phyloP scores from a whole-genome alignment of 2,329 filamentous ascomycete genomes.

The Paracamarosporium sp. region DNA sequence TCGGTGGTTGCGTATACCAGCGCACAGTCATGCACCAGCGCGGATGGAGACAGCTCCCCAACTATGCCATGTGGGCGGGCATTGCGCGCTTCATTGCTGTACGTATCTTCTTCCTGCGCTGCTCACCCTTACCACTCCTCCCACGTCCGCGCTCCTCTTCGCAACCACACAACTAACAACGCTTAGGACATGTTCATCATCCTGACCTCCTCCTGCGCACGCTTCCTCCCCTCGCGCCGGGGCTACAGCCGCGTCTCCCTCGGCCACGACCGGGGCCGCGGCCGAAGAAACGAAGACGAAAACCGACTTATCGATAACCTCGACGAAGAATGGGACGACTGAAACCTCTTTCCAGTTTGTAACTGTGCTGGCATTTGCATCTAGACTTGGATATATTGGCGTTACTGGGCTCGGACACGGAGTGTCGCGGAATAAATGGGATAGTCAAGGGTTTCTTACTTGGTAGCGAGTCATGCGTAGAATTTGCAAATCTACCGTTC shows the following conservation, averaged over 20 bases:
- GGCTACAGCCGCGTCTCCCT: conserved; percentile 73
- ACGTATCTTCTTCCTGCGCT: conserved; percentile 26
- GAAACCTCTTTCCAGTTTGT: neutral
- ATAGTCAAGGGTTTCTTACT: neutral
- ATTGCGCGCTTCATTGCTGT: conserved; percentile 86
- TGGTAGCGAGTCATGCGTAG: neutral
- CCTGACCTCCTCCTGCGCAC: conserved; percentile 71
- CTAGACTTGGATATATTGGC: conserved; percentile 6
- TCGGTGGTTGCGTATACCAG: conserved; percentile 95
- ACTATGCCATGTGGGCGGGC: conserved; percentile 90
- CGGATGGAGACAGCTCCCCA: conserved; percentile 94
- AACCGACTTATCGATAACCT: conserved; percentile 94
- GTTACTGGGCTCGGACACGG: neutral
- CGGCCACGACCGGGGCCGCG: conserved; percentile 48
- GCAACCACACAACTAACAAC: conserved; percentile 16
- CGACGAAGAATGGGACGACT: conserved; percentile 96
- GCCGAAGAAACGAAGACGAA: conserved; percentile 74
- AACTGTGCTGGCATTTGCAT: conserved; percentile 9
- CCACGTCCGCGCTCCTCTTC: neutral
- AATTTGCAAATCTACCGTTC: neutral
- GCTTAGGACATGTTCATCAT: conserved; percentile 67
- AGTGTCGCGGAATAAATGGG: neutral
- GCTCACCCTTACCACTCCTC: neutral
- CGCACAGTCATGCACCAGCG: conserved; percentile 91
- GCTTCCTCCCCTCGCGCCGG: conserved; percentile 67